Evolutionary conservation across 805 yeast species (phyloP).

Genomic region (Candida golubevii): DNA sequence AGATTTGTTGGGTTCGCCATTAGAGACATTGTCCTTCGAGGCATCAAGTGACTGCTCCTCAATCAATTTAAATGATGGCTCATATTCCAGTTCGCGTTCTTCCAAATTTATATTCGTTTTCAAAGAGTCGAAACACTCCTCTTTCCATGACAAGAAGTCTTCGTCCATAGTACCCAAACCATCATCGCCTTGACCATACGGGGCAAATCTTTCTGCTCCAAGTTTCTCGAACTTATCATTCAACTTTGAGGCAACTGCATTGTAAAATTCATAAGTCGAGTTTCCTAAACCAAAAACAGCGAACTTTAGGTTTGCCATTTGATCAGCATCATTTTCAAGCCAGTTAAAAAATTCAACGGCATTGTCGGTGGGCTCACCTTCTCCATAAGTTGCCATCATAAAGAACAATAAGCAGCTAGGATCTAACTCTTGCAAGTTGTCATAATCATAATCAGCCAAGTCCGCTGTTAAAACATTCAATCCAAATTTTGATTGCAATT

Average conservation of each 20-base stretch:
- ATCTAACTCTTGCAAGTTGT: constrained; percentile 62
- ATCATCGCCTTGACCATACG: constrained; percentile 91
- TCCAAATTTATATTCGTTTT: constrained; percentile 61
- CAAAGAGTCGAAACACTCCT: constrained; percentile 60
- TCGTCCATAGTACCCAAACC: constrained; percentile 94
- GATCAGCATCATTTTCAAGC: constrained; percentile 52
- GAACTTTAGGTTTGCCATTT: constrained; percentile 55
- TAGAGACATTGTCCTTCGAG: constrained; percentile 32
- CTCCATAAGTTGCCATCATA: constrained; percentile 92
- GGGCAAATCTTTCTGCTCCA: constrained; percentile 71
- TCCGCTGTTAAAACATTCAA: constrained; percentile 82
- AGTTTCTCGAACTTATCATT: constrained; percentile 49
- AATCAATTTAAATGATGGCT: constrained; percentile 55
- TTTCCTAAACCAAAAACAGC: constrained; percentile 91
- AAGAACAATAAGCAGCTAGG: constrained; percentile 53
- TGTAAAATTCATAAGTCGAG: constrained; percentile 88
- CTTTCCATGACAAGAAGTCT: constrained; percentile 93
- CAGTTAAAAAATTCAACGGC: constrained; percentile 75
- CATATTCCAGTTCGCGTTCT: constrained; percentile 76
- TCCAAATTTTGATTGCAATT: constrained; percentile 75
- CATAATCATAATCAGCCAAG: constrained; percentile 83
- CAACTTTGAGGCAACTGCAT: constrained; percentile 70
- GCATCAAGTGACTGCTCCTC: constrained; percentile 29
- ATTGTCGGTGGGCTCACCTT: constrained; percentile 97
- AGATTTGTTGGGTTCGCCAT: constrained; percentile 79